These are phyloP conservation scores for Chrysoporthe puriensis DNA, from an alignment of 2,329 filamentous ascomycete genomes.

Conservation along the genomic window DNA sequence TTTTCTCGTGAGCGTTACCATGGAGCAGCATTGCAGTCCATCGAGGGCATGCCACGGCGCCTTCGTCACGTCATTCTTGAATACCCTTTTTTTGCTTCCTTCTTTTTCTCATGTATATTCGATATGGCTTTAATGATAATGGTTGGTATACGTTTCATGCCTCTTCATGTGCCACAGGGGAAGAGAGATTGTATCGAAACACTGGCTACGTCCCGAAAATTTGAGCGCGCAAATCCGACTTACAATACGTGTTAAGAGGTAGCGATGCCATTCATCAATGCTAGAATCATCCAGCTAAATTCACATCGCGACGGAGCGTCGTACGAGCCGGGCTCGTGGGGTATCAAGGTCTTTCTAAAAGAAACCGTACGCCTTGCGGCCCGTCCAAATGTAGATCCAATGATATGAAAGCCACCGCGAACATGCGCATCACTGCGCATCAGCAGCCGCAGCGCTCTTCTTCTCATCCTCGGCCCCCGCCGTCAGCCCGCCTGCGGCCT, in stretches of 20 bases:
- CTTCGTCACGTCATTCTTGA: slow-evolving; percentile 7
- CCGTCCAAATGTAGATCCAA: not conserved
- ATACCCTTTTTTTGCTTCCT: slow-evolving; percentile 17
- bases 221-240: not conserved
- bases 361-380: not conserved
- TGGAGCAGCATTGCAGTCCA: not conserved
- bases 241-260: not conserved
- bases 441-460: not conserved
- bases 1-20: slow-evolving; percentile 62
- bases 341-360: slow-evolving; percentile 8
- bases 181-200: not conserved
- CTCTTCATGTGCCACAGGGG: not conserved
- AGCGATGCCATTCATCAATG: slow-evolving; percentile 7
- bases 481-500: not conserved
- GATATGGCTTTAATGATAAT: slow-evolving; percentile 28
- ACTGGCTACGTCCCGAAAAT: not conserved
- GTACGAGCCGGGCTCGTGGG: not conserved
- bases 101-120: slow-evolving; percentile 15
- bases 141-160: slow-evolving; percentile 6
- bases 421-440: not conserved
- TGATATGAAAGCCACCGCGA: not conserved
- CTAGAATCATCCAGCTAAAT: slow-evolving; percentile 4
- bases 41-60: not conserved
- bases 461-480: not conserved
- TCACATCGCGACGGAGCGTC: slow-evolving; percentile 5